Conservation (phyloP, 495 filamentous ascomycete genomes). For the Podospora australis region DNA sequence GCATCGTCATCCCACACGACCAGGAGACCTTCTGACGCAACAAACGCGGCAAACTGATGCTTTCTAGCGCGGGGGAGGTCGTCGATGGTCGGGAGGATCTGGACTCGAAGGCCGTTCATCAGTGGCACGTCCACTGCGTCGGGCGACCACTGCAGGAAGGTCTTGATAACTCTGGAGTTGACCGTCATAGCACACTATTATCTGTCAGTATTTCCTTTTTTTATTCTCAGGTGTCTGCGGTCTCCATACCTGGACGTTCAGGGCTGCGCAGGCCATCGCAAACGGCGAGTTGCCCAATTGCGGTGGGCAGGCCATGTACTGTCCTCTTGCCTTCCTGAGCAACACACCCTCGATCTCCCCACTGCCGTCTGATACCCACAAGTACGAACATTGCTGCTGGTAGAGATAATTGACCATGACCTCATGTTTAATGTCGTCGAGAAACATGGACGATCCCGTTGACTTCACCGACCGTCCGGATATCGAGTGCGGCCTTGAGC, state of each 20-base stretch:
- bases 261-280: slow-evolving; percentile 54
- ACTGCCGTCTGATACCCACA: slow-evolving; percentile 64
- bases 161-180: slow-evolving; percentile 68
- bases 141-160: slow-evolving; percentile 63
- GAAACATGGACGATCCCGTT: slow-evolving; percentile 47
- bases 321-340: slow-evolving; percentile 55
- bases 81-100: slow-evolving; percentile 63
- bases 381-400: slow-evolving; percentile 63
- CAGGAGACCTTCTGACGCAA: slow-evolving; percentile 58
- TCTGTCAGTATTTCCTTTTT: not conserved
- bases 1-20: slow-evolving; percentile 77
- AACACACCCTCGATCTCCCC: slow-evolving; percentile 65
- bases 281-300: slow-evolving; percentile 51
- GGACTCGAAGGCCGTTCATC: slow-evolving; percentile 65
- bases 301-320: slow-evolving; percentile 65
- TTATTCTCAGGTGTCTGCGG: not conserved
- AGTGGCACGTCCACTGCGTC: slow-evolving; percentile 68
- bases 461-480: slow-evolving; percentile 41
- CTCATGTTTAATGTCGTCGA: slow-evolving; percentile 75
- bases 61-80: slow-evolving; percentile 62
- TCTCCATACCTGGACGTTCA: slow-evolving; percentile 58
- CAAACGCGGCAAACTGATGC: slow-evolving; percentile 70
- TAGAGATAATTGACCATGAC: slow-evolving; percentile 79
- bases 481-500: slow-evolving; percentile 46
- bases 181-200: slow-evolving; percentile 70